phyloP scores from a whole-genome alignment of 2,329 filamentous ascomycete species.

The Zymoseptoria ardabiliae region DNA sequence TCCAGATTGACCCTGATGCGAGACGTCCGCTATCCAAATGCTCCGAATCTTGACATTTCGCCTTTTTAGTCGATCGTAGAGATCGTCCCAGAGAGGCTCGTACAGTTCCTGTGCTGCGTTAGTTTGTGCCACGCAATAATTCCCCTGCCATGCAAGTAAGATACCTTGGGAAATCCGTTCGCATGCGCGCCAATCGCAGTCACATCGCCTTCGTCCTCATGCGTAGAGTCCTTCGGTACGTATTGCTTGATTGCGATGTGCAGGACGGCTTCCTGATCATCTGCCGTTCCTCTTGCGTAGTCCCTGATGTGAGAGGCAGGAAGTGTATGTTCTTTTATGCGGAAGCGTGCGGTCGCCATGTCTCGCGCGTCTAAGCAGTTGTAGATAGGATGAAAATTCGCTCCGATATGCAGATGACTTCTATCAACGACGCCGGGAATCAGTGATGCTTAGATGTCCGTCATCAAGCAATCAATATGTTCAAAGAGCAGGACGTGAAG shows the following conservation, averaged over 20 bases:
- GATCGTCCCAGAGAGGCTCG: conserved; percentile 83
- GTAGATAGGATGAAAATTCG: too few relatives aligned
- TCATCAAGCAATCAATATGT: background rate
- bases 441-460: background rate
- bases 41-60: conserved; percentile 60
- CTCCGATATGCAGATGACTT: background rate
- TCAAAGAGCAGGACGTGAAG: background rate
- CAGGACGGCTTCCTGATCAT: conserved; percentile 67
- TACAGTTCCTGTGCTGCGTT: conserved; percentile 65
- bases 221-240: conserved; percentile 62
- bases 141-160: background rate
- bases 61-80: conserved; percentile 52
- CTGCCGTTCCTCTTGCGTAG: conserved; percentile 65
- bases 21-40: conserved; percentile 88
- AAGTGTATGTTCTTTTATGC: conserved; percentile 66
- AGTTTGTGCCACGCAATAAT: background rate
- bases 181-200: conserved; percentile 83
- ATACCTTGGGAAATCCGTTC: conserved; percentile 85
- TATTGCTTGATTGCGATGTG: conserved; percentile 81
- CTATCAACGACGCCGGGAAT: background rate
- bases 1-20: conserved; percentile 73
- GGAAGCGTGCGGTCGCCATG: conserved; percentile 42
- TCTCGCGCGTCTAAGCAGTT: background rate
- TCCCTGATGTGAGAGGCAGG: conserved; percentile 73
- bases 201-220: conserved; percentile 65